A percentile compares a stretch with the other conserved stretches of the same genome.
Conservation (phyloP, 2,329 filamentous ascomycete genomes). For the Colletotrichum gigasporum region DNA sequence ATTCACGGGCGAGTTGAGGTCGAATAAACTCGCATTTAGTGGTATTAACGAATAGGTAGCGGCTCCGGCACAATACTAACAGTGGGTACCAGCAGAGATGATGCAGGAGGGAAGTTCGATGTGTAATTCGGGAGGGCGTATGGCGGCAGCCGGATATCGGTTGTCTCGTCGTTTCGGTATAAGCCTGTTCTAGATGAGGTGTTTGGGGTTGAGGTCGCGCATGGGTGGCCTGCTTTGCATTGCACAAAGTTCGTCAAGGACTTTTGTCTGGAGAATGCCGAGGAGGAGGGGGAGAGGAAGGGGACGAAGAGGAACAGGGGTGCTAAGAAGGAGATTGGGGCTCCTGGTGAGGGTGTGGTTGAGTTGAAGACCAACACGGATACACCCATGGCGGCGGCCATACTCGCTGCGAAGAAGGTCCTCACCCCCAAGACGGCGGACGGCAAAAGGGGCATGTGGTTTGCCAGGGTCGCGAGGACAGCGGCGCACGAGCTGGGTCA, state of each 20-base stretch:
- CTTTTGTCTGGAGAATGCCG: conserved; percentile 38
- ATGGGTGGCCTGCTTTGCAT: conserved; percentile 74
- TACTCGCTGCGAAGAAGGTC: conserved; percentile 38
- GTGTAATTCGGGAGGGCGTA: conserved; percentile 73
- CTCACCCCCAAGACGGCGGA: conserved; percentile 36
- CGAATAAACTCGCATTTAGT: too few species aligned
- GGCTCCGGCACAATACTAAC: too few species aligned
- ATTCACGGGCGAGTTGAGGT: too few species aligned
- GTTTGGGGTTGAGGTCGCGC: conserved; percentile 51
- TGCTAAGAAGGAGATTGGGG: neutral
- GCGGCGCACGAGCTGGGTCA: conserved; percentile 73
- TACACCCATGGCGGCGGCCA: conserved; percentile 45
- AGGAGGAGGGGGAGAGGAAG: neutral
- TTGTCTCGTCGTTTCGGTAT: conserved; percentile 71
- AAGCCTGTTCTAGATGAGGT: conserved; percentile 58
- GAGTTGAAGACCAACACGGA: conserved; percentile 4
- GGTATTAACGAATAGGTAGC: too few species aligned
- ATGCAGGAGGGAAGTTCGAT: too few species aligned
- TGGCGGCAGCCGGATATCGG: conserved; percentile 68
- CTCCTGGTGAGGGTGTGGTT: neutral
- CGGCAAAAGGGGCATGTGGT: conserved; percentile 59
- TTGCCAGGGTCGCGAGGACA: conserved; percentile 65
- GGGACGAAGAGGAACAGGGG: neutral
- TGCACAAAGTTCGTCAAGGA: conserved; percentile 60
- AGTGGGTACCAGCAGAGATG: too few species aligned